Evolutionary conservation across 176 grass and related monocot species (phyloP).

Genomic region (Aegilops longissima): DNA sequence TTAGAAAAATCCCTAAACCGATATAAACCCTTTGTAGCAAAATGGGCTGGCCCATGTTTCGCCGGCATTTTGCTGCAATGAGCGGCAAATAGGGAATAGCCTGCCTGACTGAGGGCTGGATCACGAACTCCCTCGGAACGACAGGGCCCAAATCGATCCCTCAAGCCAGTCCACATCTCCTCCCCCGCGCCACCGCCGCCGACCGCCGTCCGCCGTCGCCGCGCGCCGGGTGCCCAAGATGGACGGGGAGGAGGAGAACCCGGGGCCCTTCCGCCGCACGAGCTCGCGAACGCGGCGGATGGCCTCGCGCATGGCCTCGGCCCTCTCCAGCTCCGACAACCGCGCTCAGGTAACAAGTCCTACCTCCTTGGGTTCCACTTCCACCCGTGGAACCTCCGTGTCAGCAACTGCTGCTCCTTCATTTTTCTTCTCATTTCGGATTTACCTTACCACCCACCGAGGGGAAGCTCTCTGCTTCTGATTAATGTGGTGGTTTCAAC

Average conservation of each 20-base stretch:
- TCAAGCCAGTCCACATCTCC: neutral
- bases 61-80: too few relatives aligned
- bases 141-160: neutral
- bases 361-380: neutral
- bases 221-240: conserved; percentile 16
- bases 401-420: neutral
- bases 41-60: too few relatives aligned
- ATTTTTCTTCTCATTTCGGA: neutral
- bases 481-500: neutral
- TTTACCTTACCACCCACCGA: neutral
- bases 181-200: neutral
- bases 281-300: conserved; percentile 72
- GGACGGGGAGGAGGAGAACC: conserved; percentile 74
- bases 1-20: too few relatives aligned
- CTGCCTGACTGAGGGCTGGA: too few relatives aligned
- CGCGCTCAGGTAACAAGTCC: conserved; percentile 53
- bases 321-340: conserved; percentile 87
- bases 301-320: conserved; percentile 77
- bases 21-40: too few relatives aligned
- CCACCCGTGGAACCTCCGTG: neutral
- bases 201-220: neutral
- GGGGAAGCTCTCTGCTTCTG: neutral
- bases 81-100: too few relatives aligned
- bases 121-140: neutral
- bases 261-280: conserved; percentile 76